Percentiles rank a stretch among this genome's conserved stretches.
phyloP scores from a whole-genome alignment of 2,329 filamentous ascomycete genomes.

The Cladorrhinum sp. region DNA sequence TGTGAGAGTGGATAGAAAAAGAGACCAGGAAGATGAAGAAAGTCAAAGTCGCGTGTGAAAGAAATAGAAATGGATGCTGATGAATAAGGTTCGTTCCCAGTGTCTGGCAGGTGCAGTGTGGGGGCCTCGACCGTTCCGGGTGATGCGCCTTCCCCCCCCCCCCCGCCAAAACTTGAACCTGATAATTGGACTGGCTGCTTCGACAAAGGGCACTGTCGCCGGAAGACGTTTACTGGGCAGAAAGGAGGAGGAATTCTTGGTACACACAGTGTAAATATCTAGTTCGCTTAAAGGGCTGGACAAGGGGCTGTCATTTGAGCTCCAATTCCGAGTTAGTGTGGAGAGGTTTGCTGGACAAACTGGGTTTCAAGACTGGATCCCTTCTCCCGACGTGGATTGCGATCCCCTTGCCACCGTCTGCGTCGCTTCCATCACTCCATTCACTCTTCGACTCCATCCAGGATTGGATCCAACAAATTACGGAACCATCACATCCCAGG shows the following conservation, averaged over 20 bases:
- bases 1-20: background rate
- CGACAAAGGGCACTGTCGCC: background rate
- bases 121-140: background rate
- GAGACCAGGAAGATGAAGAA: background rate
- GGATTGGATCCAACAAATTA: background rate
- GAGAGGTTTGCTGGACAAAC: background rate
- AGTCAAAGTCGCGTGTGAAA: conserved; percentile 6
- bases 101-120: background rate
- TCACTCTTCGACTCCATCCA: background rate
- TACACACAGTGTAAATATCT: background rate
- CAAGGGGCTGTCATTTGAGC: background rate
- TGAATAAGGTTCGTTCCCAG: conserved; percentile 9
- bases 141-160: background rate
- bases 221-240: background rate
- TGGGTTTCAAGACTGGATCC: background rate
- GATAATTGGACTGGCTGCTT: background rate
- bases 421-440: background rate
- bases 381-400: background rate
- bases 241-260: background rate
- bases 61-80: conserved; percentile 9
- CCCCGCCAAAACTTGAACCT: background rate
- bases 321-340: background rate
- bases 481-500: too few relatives aligned
- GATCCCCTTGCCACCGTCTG: background rate
- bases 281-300: background rate